Percentiles rank a stretch among this genome's conserved stretches.
Evolutionary conservation across 371 early-diverging fungal genomes (phyloP).

Genomic region (Batkoa obscura): DNA sequence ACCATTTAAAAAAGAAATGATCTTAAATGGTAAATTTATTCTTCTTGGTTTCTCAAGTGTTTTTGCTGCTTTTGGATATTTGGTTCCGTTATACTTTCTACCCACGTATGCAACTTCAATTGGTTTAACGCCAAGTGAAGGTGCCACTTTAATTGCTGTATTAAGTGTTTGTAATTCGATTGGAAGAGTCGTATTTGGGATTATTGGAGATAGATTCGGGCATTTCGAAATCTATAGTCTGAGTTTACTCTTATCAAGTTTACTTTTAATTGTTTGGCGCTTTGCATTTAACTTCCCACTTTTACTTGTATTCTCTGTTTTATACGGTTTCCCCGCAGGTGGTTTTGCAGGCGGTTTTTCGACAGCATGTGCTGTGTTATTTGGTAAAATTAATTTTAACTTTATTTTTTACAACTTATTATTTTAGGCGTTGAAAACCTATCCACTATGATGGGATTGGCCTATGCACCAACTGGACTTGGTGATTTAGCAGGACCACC

Average conservation of each 20-base stretch:
- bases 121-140: conserved; percentile 16
- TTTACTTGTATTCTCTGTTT: conserved; percentile 23
- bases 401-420: no score
- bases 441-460: conserved; percentile 2
- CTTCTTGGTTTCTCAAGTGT: neutral
- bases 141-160: conserved; percentile 23
- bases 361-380: conserved; percentile 22
- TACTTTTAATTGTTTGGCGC: conserved; percentile 36
- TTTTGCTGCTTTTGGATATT: conserved; percentile 14
- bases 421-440: no score
- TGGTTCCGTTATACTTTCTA: conserved; percentile 20
- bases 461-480: neutral
- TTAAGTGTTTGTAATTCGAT: conserved; percentile 28
- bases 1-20: neutral
- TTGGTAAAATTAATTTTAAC: no score
- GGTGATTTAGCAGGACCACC: neutral
- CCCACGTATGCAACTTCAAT: conserved; percentile 14
- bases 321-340: conserved; percentile 39
- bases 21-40: neutral
- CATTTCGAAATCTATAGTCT: conserved; percentile 26
- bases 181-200: conserved; percentile 27
- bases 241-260: conserved; percentile 15
- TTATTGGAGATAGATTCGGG: conserved; percentile 27
- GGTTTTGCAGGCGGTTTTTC: conserved; percentile 25
- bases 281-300: conserved; percentile 22